Percentiles rank a stretch among this genome's conserved stretches.
Evolutionary conservation across 495 filamentous ascomycete species (phyloP).

Genomic region (Rhypophila decipiens): DNA sequence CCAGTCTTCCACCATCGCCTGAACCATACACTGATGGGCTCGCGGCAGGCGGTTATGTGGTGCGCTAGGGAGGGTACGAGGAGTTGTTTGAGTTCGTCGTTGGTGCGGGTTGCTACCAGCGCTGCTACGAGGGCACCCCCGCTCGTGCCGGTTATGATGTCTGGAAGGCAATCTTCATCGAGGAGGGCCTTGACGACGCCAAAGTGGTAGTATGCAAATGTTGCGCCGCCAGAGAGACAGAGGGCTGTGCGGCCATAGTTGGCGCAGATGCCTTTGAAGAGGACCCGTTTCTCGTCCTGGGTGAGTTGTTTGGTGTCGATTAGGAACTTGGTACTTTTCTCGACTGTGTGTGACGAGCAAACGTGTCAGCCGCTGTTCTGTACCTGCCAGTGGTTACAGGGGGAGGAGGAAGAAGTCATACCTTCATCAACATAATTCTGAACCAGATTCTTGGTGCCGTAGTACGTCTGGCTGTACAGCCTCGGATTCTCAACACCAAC

Average conservation of each 20-base stretch:
- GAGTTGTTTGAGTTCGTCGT: constrained; percentile 79
- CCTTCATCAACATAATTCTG: constrained; percentile 85
- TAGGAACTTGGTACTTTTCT: constrained; percentile 59
- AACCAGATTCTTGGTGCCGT: constrained; percentile 87
- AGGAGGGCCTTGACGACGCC: constrained; percentile 87
- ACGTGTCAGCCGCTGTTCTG: background rate
- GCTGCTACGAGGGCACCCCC: constrained; percentile 90
- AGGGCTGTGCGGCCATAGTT: constrained; percentile 92
- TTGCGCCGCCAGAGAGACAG: constrained; percentile 89
- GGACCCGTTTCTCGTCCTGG: constrained; percentile 67
- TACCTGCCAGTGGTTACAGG: background rate
- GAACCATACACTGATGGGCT: constrained; percentile 68
- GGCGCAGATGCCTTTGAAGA: constrained; percentile 82
- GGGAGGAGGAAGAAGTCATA: constrained; percentile 17
- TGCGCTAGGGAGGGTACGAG: constrained; percentile 79
- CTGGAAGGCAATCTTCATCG: constrained; percentile 77
- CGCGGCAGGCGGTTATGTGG: constrained; percentile 79
- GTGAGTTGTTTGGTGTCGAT: constrained; percentile 56
- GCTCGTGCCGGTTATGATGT: constrained; percentile 93
- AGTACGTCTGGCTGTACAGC: constrained; percentile 93
- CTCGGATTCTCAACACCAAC: constrained; percentile 90
- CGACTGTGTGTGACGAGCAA: constrained; percentile 30
- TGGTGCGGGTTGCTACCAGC: constrained; percentile 80
- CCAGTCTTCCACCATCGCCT: constrained; percentile 86
- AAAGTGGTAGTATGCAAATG: constrained; percentile 96